Base-by-base conservation (phyloP, 805 yeast species). In the Saccharomyces paradoxus region DNA sequence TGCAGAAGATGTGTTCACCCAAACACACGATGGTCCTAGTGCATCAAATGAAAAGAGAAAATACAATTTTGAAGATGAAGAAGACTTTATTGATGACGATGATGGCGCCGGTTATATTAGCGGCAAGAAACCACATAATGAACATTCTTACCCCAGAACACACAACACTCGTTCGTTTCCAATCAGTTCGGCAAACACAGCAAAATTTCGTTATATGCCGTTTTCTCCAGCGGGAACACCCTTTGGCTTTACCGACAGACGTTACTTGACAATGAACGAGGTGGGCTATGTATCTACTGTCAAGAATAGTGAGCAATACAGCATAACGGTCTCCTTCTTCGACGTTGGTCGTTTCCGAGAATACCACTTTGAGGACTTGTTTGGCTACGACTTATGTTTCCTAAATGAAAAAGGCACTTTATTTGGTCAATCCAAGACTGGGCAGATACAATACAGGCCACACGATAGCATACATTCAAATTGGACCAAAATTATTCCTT, bases 181-280 rank as follows among this genome's bases (percentile, higher is more conserved):
- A 37, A 37, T 21, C 24, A 37, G 9, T 17, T 37, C 17, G 44
- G 22, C 44, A 48, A 24, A 14, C 27, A 17, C 27, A 48, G 49
- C 24, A 26, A 28, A 12, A 44, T 73, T 71, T 50, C 73, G 71
- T 8, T 63, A 82, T 29, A 74, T 71, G 49, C 91, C 97, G 0
- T 86, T 83, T 61, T 89, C 96, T 2, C 87, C 89, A 0, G 98
- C 98, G 1, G 81, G 86, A 6, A 92, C 98, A 0, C 96, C 96
- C 0, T 90, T 91, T 86, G 70, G 71, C 31, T 71, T 73, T 51
- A 75, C 73, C 3, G 80, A 82, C 52, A 80, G 92, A 69, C 76
- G 96, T 53, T 91, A 89, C 63, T 71, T 92, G 46, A 82, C 89
- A 22, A 88, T 91, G 78, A 88, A 88, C 61, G 75, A 85, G 9